These are phyloP conservation scores for Chenopodium album DNA, from an alignment of 148 eudicot species.

Conservation along the genomic window DNA sequence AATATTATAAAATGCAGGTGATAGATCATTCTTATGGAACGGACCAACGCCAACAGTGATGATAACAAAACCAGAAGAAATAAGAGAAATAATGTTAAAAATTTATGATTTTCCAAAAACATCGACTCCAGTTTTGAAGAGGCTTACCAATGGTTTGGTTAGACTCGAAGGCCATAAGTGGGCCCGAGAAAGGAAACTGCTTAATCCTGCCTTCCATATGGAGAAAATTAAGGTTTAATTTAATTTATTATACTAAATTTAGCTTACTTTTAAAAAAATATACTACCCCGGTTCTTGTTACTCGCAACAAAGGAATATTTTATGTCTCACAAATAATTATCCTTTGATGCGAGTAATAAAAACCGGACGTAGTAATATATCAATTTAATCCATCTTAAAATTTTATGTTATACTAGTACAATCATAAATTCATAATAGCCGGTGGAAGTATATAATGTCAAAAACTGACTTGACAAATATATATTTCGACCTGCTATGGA, in stretches of 20 bases:
- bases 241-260: not conserved
- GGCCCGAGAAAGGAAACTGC: conserved; percentile 27
- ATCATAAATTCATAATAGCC: no score
- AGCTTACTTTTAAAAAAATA: no score
- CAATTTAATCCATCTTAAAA: no score
- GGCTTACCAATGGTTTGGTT: conserved; percentile 15
- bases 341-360: no score
- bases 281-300: no score
- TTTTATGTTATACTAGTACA: no score
- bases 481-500: no score
- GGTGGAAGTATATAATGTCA: no score
- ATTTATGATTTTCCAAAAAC: conserved; percentile 24
- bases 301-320: no score
- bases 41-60: conserved; percentile 27
- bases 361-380: no score
- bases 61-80: conserved; percentile 26
- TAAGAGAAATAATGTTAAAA: conserved; percentile 24
- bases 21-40: conserved; percentile 23
- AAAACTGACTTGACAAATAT: no score
- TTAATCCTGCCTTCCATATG: conserved; percentile 32
- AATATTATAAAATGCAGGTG: conserved; percentile 14
- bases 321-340: no score
- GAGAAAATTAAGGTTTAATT: conserved; percentile 36
- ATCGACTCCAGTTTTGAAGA: conserved; percentile 3
- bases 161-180: conserved; percentile 27